Evolutionary conservation across 164 flowering plant species (phyloP).

Genomic region (Buxus sempervirens): DNA sequence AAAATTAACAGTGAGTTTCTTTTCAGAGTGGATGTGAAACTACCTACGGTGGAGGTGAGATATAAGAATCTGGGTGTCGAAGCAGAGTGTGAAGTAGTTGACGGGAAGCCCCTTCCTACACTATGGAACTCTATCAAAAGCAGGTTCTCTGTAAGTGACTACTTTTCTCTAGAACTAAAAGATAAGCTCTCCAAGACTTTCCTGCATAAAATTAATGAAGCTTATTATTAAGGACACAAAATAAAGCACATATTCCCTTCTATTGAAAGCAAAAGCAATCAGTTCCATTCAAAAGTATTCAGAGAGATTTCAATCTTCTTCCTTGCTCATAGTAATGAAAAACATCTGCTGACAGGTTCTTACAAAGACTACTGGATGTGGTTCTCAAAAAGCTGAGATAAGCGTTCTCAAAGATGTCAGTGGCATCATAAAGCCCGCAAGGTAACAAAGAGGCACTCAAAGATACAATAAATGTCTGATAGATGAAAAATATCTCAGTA

Average conservation of each 20-base stretch:
- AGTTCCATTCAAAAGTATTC: background rate
- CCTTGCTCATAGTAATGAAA: background rate
- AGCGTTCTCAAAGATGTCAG: slow-evolving; percentile 45
- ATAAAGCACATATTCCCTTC: background rate
- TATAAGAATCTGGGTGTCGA: slow-evolving; percentile 45
- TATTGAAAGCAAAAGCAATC: background rate
- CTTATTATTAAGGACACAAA: background rate
- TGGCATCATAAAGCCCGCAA: slow-evolving; percentile 58
- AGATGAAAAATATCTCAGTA: background rate
- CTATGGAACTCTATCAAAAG: slow-evolving; percentile 52
- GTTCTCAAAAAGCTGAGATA: slow-evolving; percentile 33
- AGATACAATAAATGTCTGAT: background rate
- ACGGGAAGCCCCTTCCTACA: slow-evolving; percentile 68
- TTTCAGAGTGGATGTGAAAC: slow-evolving; percentile 45
- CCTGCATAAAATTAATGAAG: background rate
- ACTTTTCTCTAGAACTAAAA: background rate
- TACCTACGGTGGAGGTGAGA: slow-evolving; percentile 56
- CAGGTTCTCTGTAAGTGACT: slow-evolving; percentile 37
- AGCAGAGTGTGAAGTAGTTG: slow-evolving; percentile 53
- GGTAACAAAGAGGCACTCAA: slow-evolving; percentile 24
- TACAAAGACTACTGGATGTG: slow-evolving; percentile 17
- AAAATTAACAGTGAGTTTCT: background rate
- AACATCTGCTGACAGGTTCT: slow-evolving; percentile 23
- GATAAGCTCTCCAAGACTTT: background rate
- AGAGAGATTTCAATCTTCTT: background rate